Percentiles rank a stretch among this genome's conserved stretches.
Conservation (phyloP, 1,139 yeast genomes). For the Meyerozyma smithsonii region DNA sequence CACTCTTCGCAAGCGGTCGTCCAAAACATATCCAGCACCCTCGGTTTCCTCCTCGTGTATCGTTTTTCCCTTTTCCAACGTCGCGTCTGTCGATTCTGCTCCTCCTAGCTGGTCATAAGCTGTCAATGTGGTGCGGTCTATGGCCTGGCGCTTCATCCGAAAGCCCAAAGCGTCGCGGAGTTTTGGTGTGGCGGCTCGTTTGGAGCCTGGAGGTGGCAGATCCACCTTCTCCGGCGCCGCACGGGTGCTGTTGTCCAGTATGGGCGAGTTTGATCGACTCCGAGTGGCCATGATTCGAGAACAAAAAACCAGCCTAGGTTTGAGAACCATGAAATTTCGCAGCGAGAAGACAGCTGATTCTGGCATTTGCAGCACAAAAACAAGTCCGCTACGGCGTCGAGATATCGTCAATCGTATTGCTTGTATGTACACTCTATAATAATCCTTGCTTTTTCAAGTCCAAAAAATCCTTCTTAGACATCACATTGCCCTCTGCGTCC, state of each 20-base stretch:
- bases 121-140: conserved; percentile 38
- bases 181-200: conserved; percentile 11
- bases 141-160: conserved; percentile 39
- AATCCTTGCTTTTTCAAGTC: conserved; percentile 86
- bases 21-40: conserved; percentile 48
- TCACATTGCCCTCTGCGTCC: conserved; percentile 88
- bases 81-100: conserved; percentile 18
- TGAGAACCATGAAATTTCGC: conserved; percentile 1
- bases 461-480: conserved; percentile 75
- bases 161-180: conserved; percentile 47
- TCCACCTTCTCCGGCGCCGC: neutral
- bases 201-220: neutral
- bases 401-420: neutral
- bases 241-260: neutral
- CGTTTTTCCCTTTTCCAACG: conserved; percentile 33
- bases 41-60: conserved; percentile 51
- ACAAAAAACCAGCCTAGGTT: neutral
- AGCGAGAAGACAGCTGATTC: neutral
- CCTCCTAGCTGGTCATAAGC: conserved; percentile 43
- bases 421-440: conserved; percentile 23
- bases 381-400: too few species aligned
- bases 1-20: conserved; percentile 64
- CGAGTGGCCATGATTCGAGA: neutral
- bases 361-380: too few species aligned
- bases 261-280: neutral